Conservation (phyloP, 1,139 yeast species). For the Kodamaea derodonti region DNA sequence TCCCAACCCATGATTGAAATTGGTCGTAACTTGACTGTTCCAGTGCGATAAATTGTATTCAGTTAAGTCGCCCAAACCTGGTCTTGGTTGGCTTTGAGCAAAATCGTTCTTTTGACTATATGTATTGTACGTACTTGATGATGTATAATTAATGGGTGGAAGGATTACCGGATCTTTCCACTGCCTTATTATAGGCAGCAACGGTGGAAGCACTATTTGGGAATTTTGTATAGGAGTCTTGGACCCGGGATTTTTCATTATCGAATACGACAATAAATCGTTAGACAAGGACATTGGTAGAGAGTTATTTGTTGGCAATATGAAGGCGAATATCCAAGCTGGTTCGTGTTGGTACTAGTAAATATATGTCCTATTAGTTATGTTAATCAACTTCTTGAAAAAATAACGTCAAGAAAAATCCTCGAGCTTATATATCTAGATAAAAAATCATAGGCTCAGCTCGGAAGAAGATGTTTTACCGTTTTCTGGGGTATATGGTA, state of each 20-base stretch:
- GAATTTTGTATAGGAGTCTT: background rate
- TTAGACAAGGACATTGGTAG: slow-evolving; percentile 24
- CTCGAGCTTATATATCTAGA: slow-evolving; percentile 1
- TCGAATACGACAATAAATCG: slow-evolving; percentile 33
- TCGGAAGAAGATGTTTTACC: background rate
- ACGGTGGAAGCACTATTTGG: slow-evolving; percentile 11
- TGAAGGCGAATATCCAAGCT: too few species aligned
- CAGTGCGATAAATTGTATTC: slow-evolving; percentile 11
- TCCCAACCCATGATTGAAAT: slow-evolving; percentile 11
- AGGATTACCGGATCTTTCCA: slow-evolving; percentile 3
- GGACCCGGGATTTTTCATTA: slow-evolving; percentile 21
- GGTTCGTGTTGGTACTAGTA: too few species aligned
- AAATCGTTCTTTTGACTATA: background rate
- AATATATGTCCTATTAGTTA: background rate
- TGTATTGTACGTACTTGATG: slow-evolving; percentile 4
- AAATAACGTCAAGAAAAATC: background rate
- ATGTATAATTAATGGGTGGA: slow-evolving; percentile 5
- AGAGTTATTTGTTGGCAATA: too few species aligned
- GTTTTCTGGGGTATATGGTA: slow-evolving; percentile 7
- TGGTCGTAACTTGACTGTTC: slow-evolving; percentile 5
- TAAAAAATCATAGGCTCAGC: slow-evolving; percentile 4
- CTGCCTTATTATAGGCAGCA: slow-evolving; percentile 12
- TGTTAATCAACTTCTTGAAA: background rate
- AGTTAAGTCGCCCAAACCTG: slow-evolving; percentile 6
- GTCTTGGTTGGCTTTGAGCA: background rate